Conservation (phyloP, 2,329 filamentous ascomycete species). For the Boeremia lycopersici region DNA sequence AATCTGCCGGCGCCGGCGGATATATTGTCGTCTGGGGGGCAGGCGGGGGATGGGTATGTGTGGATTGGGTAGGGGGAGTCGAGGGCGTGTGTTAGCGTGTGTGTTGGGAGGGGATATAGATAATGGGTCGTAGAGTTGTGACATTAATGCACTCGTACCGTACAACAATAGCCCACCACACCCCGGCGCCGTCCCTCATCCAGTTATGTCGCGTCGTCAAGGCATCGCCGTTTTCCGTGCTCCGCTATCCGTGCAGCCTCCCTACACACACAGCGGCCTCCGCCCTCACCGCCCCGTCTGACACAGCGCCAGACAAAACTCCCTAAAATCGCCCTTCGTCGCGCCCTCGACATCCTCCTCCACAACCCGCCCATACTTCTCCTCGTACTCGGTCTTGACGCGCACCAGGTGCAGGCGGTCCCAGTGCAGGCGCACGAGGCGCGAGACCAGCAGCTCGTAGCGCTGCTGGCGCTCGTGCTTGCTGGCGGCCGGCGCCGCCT, state of each 20-base stretch:
- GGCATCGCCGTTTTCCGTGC: no score
- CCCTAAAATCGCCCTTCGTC: slow-evolving; percentile 75
- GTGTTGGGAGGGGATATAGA: background rate
- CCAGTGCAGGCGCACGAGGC: slow-evolving; percentile 91
- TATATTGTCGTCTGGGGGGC: slow-evolving; percentile 28
- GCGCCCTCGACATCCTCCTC: slow-evolving; percentile 80
- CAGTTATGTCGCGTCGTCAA: no score
- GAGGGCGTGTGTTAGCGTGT: background rate
- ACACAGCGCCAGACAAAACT: slow-evolving; percentile 72
- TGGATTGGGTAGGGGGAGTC: slow-evolving; percentile 15
- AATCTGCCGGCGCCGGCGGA: slow-evolving; percentile 44
- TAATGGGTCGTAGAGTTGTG: background rate
- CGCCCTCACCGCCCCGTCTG: slow-evolving; percentile 32
- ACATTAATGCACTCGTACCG: background rate
- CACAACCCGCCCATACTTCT: slow-evolving; percentile 75
- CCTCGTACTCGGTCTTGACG: slow-evolving; percentile 79
- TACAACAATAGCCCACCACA: background rate
- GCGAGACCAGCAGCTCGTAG: slow-evolving; percentile 84
- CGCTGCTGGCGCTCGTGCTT: slow-evolving; percentile 62
- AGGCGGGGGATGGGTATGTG: slow-evolving; percentile 12
- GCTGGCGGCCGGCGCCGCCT: slow-evolving; percentile 17
- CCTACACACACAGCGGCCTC: no score
- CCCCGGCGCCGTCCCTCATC: no score
- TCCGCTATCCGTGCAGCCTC: no score
- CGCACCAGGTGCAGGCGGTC: slow-evolving; percentile 79